Conservation (phyloP, 331 rosid species). For the Pyrus hybrid region DNA sequence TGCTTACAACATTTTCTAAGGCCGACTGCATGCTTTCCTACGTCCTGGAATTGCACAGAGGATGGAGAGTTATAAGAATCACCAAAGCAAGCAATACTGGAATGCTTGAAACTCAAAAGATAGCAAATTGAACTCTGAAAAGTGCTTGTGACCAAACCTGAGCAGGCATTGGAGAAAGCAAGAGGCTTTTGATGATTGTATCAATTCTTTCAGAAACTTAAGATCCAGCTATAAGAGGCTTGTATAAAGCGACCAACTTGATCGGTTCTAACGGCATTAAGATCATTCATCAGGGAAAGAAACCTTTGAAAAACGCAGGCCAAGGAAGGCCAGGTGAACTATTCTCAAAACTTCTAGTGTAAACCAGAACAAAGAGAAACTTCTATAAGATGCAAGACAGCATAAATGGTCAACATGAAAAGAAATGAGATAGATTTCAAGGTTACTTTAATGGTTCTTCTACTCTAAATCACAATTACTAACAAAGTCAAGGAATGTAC, state of each 20-base stretch:
- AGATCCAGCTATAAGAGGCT: slow-evolving; percentile 65
- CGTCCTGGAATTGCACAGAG: slow-evolving; percentile 49
- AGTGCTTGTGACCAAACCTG: slow-evolving; percentile 48
- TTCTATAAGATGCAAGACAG: not conserved
- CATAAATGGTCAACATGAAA: not conserved
- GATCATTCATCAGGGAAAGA: slow-evolving; percentile 22
- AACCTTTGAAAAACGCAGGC: not conserved
- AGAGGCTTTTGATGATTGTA: slow-evolving; percentile 49
- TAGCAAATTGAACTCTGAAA: not conserved
- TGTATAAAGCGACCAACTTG: slow-evolving; percentile 70
- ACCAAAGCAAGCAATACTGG: not conserved
- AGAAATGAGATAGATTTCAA: not conserved
- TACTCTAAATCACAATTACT: no score
- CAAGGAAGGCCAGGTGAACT: not conserved
- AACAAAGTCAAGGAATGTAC: not conserved
- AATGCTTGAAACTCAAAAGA: slow-evolving; percentile 16
- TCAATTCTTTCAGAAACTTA: slow-evolving; percentile 70
- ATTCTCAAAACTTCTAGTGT: not conserved
- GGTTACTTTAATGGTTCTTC: not conserved
- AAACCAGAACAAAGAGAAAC: not conserved
- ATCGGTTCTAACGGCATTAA: slow-evolving; percentile 72
- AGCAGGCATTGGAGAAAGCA: slow-evolving; percentile 48
- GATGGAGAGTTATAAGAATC: not conserved
- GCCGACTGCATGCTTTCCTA: slow-evolving; percentile 88
- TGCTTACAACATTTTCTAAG: slow-evolving; percentile 65